Evolutionary conservation across 225 moss, liverwort and hornwort genomes (phyloP), one percentile per base, ranked within the genome.

Genomic region (Pleurozium schreberi): DNA sequence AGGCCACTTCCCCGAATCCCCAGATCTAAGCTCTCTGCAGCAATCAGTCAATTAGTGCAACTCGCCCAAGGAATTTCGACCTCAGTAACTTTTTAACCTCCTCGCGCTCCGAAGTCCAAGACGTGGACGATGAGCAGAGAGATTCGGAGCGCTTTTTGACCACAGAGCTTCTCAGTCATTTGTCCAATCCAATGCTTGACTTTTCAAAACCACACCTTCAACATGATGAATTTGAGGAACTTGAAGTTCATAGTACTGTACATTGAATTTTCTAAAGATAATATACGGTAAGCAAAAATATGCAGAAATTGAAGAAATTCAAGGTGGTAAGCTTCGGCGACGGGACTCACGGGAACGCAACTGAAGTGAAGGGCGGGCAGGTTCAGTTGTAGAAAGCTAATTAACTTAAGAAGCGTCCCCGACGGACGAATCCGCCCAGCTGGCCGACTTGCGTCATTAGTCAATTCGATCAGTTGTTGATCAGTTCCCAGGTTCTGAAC

Each of bases 221-320:
- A 4, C 4, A 4, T 0, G 5, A 70, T 15, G 26, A 70, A 8
- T 5, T 8, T 40, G 43, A 31, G 5, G 31, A 75, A 31, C 11
- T 49, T 19, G 75, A 31, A 33, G 20, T 20, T 12, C 19, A 33
- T 33, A 19, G 4, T 20, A 7, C n/a, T n/a, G n/a, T n/a, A n/a
- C n/a, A n/a, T 3, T n/a, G n/a, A 5, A 12, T 0, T 12, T 49
- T 49, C 0, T 3, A 31, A 49, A 31, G 75, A n/a, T n/a, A n/a
- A 31, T 33, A 34, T 5, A n/a, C 2, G 38, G 67, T 67, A 34
- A 76, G 8, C 14, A 5, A 22, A 13, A 36, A 76, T 53, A 9
- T 52, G 76, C 52, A 5, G 23, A 77, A 22, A 8, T 53, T 23
- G 18, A 17, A 55, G 55, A 12, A 55, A 55, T 55, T 55, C 55